A percentile compares a stretch with the other conserved stretches of the same genome.
Evolutionary conservation across 2,329 filamentous ascomycete genomes (phyloP).

Genomic region (Paraphoma sp.): DNA sequence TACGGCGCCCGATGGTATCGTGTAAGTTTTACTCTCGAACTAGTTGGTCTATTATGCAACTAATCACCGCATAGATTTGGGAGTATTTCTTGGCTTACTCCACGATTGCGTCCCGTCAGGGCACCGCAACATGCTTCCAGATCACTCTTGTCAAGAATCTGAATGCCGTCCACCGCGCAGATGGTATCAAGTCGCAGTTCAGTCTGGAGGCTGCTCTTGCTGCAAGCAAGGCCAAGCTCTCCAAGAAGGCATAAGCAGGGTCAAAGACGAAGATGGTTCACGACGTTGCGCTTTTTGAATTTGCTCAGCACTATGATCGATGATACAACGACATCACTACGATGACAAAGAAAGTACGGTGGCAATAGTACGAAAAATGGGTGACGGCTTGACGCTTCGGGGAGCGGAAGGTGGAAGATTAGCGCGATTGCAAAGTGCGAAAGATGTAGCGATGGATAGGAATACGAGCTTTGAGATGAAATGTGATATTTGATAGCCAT

Average conservation of each 20-base stretch:
- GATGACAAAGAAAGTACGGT: neutral
- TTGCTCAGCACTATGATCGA: neutral
- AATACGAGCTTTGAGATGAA: too few relatives aligned
- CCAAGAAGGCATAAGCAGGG: conserved; percentile 12
- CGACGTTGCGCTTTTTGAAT: too few relatives aligned
- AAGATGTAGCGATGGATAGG: too few relatives aligned
- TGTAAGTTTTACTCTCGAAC: conserved; percentile 60
- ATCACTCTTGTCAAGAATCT: conserved; percentile 89
- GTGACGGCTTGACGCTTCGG: neutral
- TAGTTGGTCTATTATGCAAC: neutral
- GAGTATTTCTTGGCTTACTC: conserved; percentile 89
- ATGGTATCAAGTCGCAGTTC: conserved; percentile 74
- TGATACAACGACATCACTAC: neutral
- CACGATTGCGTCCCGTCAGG: conserved; percentile 83
- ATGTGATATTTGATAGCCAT: too few relatives aligned
- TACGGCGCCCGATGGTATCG: conserved; percentile 96
- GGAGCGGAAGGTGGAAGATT: too few relatives aligned
- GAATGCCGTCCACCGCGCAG: conserved; percentile 82
- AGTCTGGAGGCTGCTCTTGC: conserved; percentile 71
- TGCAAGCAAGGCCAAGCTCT: conserved; percentile 50
- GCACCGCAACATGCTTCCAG: conserved; percentile 84
- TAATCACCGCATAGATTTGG: conserved; percentile 72
- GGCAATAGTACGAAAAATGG: neutral
- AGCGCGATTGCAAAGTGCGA: too few relatives aligned
- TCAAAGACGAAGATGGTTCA: neutral